Evolutionary conservation across 1,284 basidiomycete species (phyloP).

Genomic region (Xanthoconium separans): DNA sequence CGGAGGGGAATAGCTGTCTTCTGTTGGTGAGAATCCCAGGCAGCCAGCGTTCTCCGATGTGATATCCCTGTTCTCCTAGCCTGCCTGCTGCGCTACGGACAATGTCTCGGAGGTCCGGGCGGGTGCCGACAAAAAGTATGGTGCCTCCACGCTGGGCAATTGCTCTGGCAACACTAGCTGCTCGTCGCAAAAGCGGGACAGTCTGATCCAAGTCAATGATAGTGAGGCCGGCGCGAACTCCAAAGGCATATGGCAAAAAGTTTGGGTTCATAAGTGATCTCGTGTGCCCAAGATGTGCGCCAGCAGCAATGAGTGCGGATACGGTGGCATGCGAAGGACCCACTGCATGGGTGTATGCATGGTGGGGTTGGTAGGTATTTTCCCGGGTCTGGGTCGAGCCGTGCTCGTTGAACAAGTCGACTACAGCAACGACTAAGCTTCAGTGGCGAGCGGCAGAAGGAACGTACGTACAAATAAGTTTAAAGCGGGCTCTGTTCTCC

Average conservation of each 20-base stretch:
- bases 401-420: conserved; percentile 64
- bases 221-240: conserved; percentile 85
- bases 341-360: conserved; percentile 66
- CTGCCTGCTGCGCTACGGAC: conserved; percentile 82
- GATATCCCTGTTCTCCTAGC: conserved; percentile 75
- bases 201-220: conserved; percentile 97
- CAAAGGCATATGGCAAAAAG: conserved; percentile 94
- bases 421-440: conserved; percentile 38
- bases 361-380: conserved; percentile 73
- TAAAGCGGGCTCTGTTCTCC: conserved; percentile 51
- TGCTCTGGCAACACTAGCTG: conserved; percentile 84
- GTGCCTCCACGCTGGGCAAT: conserved; percentile 82
- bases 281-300: conserved; percentile 93
- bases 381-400: conserved; percentile 78
- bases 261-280: conserved; percentile 82
- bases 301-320: conserved; percentile 88
- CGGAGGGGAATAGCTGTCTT: conserved; percentile 70
- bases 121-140: conserved; percentile 89
- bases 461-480: conserved; percentile 44
- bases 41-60: conserved; percentile 88
- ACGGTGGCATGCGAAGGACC: conserved; percentile 69
- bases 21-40: conserved; percentile 94
- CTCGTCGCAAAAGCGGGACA: conserved; percentile 86
- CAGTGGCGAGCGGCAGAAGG: conserved; percentile 6
- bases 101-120: conserved; percentile 72